phyloP scores from a whole-genome alignment of 306 rosid genomes.

The Herpetospermum pedunculosum region DNA sequence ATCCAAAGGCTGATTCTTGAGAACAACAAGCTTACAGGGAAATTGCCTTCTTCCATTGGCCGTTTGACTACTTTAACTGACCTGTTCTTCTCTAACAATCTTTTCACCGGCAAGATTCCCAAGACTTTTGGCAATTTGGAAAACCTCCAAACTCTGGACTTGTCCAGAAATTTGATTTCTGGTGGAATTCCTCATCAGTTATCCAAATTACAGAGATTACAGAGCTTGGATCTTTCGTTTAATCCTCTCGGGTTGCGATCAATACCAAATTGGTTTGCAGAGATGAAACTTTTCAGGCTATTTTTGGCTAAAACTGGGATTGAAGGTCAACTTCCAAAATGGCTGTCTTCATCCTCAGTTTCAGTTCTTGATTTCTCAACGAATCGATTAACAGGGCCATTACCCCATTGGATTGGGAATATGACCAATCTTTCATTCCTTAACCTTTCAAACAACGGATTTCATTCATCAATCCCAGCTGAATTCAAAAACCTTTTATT shows the following conservation, averaged over 20 bases:
- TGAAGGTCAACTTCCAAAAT: conserved; percentile 30
- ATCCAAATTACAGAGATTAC: conserved; percentile 22
- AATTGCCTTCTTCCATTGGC: conserved; percentile 39
- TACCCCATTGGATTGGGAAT: conserved; percentile 58
- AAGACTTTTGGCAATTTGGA: conserved; percentile 32
- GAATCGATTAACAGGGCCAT: conserved; percentile 28
- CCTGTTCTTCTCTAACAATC: conserved; percentile 37
- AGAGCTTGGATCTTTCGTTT: conserved; percentile 36
- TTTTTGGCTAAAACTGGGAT: conserved; percentile 36
- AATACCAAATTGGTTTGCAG: conserved; percentile 36
- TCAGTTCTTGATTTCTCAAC: conserved; percentile 39
- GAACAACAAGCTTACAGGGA: conserved; percentile 39
- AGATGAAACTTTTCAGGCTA: conserved; percentile 32
- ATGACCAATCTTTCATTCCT: conserved; percentile 43
- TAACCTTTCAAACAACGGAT: conserved; percentile 39
- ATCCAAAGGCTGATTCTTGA: conserved; percentile 35
- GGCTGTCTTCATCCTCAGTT: conserved; percentile 39
- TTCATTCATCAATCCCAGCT: conserved; percentile 33
- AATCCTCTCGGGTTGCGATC: conserved; percentile 32
- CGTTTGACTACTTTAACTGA: conserved; percentile 28
- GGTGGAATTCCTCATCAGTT: conserved; percentile 38
- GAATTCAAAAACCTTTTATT: conserved; percentile 28
- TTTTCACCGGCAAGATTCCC: conserved; percentile 38
- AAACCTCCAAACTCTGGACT: conserved; percentile 29
- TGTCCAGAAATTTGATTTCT: conserved; percentile 25